A percentile compares a stretch with the other conserved stretches of the same genome.
Conservation (phyloP, 495 filamentous ascomycete species). For the Hypoxylon trugodes region DNA sequence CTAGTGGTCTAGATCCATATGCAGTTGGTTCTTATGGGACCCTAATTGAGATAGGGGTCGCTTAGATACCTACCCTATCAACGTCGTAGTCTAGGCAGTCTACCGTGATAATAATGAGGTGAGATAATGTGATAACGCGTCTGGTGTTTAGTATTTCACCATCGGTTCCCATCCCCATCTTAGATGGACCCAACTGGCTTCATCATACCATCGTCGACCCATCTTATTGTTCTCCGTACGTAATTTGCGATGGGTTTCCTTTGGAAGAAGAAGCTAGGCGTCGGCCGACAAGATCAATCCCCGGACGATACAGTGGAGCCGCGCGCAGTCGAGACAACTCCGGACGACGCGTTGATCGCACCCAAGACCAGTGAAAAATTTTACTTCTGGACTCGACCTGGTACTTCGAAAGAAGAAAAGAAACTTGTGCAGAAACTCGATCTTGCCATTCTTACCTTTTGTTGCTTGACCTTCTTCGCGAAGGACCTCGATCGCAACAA, state of each 20-base stretch:
- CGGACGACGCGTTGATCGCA: slow-evolving; percentile 5
- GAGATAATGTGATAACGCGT: slow-evolving; percentile 5
- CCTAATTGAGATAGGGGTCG: slow-evolving; percentile 13
- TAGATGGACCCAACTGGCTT: not conserved
- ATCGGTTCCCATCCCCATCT: not conserved
- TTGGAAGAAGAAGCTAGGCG: not conserved
- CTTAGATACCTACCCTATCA: slow-evolving; percentile 14
- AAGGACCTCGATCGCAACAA: slow-evolving; percentile 49
- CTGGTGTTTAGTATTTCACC: slow-evolving; percentile 15
- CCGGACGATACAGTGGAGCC: not conserved
- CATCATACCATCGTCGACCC: slow-evolving; percentile 4
- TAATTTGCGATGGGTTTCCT: slow-evolving; percentile 19
- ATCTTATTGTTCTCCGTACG: slow-evolving; percentile 13
- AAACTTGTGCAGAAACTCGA: slow-evolving; percentile 50
- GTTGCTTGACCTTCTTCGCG: slow-evolving; percentile 51
- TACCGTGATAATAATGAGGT: not conserved
- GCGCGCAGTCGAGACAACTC: not conserved
- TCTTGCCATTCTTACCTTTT: slow-evolving; percentile 46
- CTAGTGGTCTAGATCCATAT: not conserved
- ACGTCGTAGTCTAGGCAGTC: slow-evolving; percentile 5
- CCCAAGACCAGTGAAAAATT: slow-evolving; percentile 22
- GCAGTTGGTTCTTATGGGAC: not conserved
- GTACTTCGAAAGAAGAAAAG: slow-evolving; percentile 45
- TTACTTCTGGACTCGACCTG: slow-evolving; percentile 27
- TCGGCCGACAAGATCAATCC: not conserved